These are phyloP conservation scores for Kalanchoe fedtschenkoi DNA, from an alignment of 164 flowering plant genomes.

Conservation along the genomic window DNA sequence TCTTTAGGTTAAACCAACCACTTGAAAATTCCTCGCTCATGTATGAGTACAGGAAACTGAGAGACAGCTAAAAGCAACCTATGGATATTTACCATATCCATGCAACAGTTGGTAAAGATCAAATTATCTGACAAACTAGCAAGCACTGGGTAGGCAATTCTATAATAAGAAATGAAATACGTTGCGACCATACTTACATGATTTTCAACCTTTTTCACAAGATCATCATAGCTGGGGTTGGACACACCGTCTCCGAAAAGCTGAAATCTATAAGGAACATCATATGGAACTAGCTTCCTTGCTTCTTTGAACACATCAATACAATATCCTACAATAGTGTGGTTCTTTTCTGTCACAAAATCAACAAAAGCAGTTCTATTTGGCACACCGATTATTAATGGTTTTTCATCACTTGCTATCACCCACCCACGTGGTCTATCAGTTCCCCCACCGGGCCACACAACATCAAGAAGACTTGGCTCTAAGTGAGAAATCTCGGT, in stretches of 20 bases:
- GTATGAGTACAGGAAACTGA: neutral
- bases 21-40: neutral
- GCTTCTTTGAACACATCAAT: slow-evolving; percentile 68
- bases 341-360: slow-evolving; percentile 35
- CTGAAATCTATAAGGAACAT: slow-evolving; percentile 36
- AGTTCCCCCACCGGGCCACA: slow-evolving; percentile 53
- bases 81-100: neutral
- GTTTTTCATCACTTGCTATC: slow-evolving; percentile 32
- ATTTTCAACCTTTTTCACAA: slow-evolving; percentile 40
- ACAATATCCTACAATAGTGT: slow-evolving; percentile 44
- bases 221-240: slow-evolving; percentile 51
- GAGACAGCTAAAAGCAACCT: neutral
- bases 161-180: neutral
- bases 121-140: too few relatives aligned
- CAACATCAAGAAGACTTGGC: slow-evolving; percentile 30
- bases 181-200: slow-evolving; percentile 33
- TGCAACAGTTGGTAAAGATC: neutral
- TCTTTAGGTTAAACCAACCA: neutral
- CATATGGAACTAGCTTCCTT: slow-evolving; percentile 41
- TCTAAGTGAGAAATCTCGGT: slow-evolving; percentile 6
- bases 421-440: slow-evolving; percentile 72
- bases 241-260: slow-evolving; percentile 51
- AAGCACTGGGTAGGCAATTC: neutral
- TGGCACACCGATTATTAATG: slow-evolving; percentile 55
- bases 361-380: slow-evolving; percentile 42